phyloP scores from a whole-genome alignment of 2,329 filamentous ascomycete genomes.

The Diplocarpon mali region DNA sequence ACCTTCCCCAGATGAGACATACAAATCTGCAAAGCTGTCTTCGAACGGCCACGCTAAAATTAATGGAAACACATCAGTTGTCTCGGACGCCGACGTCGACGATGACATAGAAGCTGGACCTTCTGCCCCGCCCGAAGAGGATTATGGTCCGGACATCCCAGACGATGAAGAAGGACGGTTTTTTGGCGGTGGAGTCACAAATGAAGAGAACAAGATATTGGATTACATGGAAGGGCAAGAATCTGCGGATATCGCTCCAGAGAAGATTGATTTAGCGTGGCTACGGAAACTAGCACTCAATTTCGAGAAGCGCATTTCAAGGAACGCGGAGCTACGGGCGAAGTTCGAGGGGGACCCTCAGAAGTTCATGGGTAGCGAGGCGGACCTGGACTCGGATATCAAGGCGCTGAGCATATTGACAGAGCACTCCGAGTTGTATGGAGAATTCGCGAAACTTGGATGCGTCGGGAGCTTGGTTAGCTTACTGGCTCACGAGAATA shows the following conservation, averaged over 20 bases:
- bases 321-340: constrained; percentile 80
- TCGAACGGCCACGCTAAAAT: constrained; percentile 32
- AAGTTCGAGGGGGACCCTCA: constrained; percentile 71
- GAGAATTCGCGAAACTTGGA: constrained; percentile 66
- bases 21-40: constrained; percentile 48
- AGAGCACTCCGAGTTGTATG: constrained; percentile 76
- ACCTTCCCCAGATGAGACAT: constrained; percentile 42
- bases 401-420: constrained; percentile 77
- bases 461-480: constrained; percentile 65
- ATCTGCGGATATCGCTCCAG: constrained; percentile 35
- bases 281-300: constrained; percentile 67
- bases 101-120: constrained; percentile 37
- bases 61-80: constrained; percentile 22
- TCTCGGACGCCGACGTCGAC: constrained; percentile 31
- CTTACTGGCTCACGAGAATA: constrained; percentile 87
- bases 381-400: constrained; percentile 80
- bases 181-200: constrained; percentile 83
- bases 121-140: constrained; percentile 43
- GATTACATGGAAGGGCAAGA: constrained; percentile 74
- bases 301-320: constrained; percentile 84
- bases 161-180: constrained; percentile 92
- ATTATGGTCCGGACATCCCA: constrained; percentile 39
- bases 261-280: constrained; percentile 78
- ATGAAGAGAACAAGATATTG: constrained; percentile 70
- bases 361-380: constrained; percentile 78